Evolutionary conservation across 805 yeast species (phyloP), one percentile per base, ranked within the genome.

Genomic region (Saccharomyces mikatae): DNA sequence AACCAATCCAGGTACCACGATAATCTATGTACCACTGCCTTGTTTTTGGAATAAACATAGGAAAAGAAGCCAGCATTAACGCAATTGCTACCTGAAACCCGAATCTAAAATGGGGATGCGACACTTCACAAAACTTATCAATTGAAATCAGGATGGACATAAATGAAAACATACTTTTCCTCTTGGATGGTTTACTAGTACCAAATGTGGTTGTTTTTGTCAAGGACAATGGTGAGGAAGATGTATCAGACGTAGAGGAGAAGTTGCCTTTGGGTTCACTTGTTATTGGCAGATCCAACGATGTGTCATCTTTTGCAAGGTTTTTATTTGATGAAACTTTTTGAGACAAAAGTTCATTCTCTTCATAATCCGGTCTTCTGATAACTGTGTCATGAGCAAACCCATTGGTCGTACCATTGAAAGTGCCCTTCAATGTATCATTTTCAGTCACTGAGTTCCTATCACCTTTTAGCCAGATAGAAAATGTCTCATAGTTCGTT

Each of bases 1-100:
- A 79, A 28, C 82, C 82, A 6, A 77, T 73, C 83, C 83, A 79
- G 1, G 78, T 66, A 46, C 82, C 82, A 56, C 77, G 71, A 31
- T 74, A 71, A 17, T 72, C 70, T n/a, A 64, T 65, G 56, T 77
- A 79, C 82, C 82, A 79, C n/a, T 66, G 63, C 48, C 81, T 68
- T 22, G 76, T 59, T 41, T 72, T 71, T 0, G 81, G 79, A 36
- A 75, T 66, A 58, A 77, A 79, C 75, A 77, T 79, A 1, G 82
- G 82, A 56, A 78, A 77, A 0, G 81, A 75, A 1, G 77, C 74
- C 0, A 77, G 55, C 71, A 77, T 75, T 46, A 78, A 59, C 0
- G 80, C 78, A 41, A 76, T 60, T 0, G 76, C 69, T 11, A 76
- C 73, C 57, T 80, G 81, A 47, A 77, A 61, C 1, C 80, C 79